These are phyloP conservation scores for Lichtheimia corymbifera DNA, from an alignment of 371 early-diverging fungal species.

Conservation along the genomic window DNA sequence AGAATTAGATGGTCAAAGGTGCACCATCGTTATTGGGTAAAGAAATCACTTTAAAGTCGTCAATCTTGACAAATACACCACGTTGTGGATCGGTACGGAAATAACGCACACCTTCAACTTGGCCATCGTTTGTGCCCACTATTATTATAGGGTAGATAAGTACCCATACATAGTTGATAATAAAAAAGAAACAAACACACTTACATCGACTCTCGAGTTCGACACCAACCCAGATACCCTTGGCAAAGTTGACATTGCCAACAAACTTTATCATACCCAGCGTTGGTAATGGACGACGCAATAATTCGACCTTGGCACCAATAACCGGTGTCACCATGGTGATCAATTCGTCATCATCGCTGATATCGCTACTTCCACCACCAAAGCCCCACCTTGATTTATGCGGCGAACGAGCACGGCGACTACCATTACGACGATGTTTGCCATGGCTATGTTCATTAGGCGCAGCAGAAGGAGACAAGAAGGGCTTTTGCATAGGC, in stretches of 20 bases:
- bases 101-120: conserved; percentile 35
- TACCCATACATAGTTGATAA: not conserved
- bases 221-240: conserved; percentile 49
- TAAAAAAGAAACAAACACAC: conserved; percentile 1
- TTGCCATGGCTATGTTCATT: not conserved
- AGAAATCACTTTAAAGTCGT: conserved; percentile 28
- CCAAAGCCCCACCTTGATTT: conserved; percentile 20
- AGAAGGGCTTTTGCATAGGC: conserved; percentile 5
- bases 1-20: too few relatives aligned
- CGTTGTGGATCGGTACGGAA: conserved; percentile 46
- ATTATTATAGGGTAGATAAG: not conserved
- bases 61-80: conserved; percentile 41
- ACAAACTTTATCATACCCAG: conserved; percentile 44
- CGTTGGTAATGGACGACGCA: conserved; percentile 42
- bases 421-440: not conserved
- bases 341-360: conserved; percentile 27
- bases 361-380: conserved; percentile 17
- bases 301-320: conserved; percentile 40
- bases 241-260: conserved; percentile 42
- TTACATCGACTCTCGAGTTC: conserved; percentile 48
- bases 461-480: conserved; percentile 6
- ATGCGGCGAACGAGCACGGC: conserved; percentile 19
- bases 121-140: conserved; percentile 46
- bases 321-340: conserved; percentile 26
- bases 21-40: conserved; percentile 5